Conservation (phyloP, 2,329 filamentous ascomycete species). For the Paraphoma chrysanthemicola region DNA sequence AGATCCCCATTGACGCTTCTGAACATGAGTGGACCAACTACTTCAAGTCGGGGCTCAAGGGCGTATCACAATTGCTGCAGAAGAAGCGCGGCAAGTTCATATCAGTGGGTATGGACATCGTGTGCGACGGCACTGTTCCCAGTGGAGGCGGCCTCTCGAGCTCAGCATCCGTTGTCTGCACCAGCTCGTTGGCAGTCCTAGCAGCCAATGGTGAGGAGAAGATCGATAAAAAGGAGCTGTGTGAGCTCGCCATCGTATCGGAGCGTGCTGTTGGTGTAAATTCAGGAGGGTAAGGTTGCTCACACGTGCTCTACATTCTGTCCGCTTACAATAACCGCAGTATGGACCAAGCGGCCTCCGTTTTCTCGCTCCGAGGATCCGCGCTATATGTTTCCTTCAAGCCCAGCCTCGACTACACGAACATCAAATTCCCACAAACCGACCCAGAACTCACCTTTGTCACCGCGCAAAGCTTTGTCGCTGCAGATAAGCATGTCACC, state of each 20-base stretch:
- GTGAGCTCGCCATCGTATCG: constrained; percentile 91
- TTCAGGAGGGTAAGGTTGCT: constrained; percentile 76
- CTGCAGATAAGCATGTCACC: constrained; percentile 92
- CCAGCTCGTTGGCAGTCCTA: constrained; percentile 87
- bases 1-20: constrained; percentile 76
- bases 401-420: constrained; percentile 75
- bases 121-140: constrained; percentile 91
- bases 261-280: constrained; percentile 96
- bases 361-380: constrained; percentile 85
- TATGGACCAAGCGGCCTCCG: constrained; percentile 97
- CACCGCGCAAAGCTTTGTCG: constrained; percentile 92
- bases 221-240: constrained; percentile 89
- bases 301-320: neutral
- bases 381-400: constrained; percentile 91
- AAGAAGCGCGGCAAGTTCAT: constrained; percentile 70
- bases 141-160: constrained; percentile 91
- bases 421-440: constrained; percentile 82
- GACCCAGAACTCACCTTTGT: constrained; percentile 87
- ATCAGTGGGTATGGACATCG: constrained; percentile 80
- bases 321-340: constrained; percentile 54
- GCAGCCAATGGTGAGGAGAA: constrained; percentile 78
- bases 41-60: constrained; percentile 89
- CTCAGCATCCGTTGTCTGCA: constrained; percentile 91
- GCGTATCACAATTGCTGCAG: constrained; percentile 78
- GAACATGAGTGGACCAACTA: constrained; percentile 97